phyloP scores from a whole-genome alignment of 2,329 filamentous ascomycete genomes.

The Calonectria montana region DNA sequence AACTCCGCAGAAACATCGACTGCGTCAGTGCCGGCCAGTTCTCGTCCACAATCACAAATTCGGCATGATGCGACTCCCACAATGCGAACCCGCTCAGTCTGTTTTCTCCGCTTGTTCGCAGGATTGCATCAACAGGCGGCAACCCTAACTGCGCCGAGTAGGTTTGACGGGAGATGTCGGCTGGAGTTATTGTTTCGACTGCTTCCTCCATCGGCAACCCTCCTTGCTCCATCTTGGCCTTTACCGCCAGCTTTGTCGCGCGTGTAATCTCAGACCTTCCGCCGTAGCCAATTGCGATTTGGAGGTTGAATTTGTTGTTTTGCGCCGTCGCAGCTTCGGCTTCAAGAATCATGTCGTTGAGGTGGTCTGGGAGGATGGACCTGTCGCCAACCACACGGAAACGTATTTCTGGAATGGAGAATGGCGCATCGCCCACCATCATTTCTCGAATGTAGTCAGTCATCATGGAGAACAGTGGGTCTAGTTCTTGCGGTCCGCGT shows the following conservation, averaged over 20 bases:
- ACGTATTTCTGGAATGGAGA: conserved; percentile 5
- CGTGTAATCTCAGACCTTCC: conserved; percentile 14
- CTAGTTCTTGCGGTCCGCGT: conserved; percentile 11
- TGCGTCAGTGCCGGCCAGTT: conserved; percentile 16
- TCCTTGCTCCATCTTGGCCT: neutral
- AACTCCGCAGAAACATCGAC: conserved; percentile 6
- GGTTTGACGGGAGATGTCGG: conserved; percentile 14
- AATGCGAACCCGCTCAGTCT: conserved; percentile 19
- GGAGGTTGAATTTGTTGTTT: conserved; percentile 15
- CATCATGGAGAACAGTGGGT: conserved; percentile 21
- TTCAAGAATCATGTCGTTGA: conserved; percentile 8
- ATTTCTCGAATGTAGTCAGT: conserved; percentile 15
- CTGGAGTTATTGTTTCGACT: neutral
- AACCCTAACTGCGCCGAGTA: conserved; percentile 16
- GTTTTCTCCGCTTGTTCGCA: conserved; percentile 16
- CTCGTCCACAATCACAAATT: conserved; percentile 17
- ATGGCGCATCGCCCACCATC: conserved; percentile 9
- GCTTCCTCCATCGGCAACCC: conserved; percentile 7
- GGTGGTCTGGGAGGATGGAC: conserved; percentile 14
- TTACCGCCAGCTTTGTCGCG: conserved; percentile 1
- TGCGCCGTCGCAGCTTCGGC: conserved; percentile 10
- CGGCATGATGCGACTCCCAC: conserved; percentile 23
- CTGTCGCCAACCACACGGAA: conserved; percentile 17
- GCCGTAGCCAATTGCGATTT: conserved; percentile 15
- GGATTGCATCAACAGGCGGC: conserved; percentile 14